Percentiles rank a stretch among this genome's conserved stretches.
These are phyloP conservation scores for Lipomyces kockii DNA, from an alignment of 805 yeast genomes.

Conservation along the genomic window DNA sequence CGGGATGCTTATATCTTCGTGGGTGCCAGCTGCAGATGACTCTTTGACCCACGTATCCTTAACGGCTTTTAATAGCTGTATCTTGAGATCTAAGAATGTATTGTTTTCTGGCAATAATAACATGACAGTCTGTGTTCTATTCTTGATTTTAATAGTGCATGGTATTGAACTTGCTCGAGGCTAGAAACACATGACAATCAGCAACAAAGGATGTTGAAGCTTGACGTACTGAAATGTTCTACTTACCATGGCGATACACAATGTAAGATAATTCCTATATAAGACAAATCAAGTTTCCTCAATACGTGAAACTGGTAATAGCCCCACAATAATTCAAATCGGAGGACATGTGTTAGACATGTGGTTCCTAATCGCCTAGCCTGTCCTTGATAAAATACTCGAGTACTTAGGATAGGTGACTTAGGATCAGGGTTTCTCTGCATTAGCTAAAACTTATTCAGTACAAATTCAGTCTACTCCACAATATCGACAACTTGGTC, in stretches of 20 bases:
- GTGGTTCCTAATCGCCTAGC: no score
- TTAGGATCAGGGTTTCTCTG: no score
- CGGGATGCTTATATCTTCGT: constrained; percentile 18
- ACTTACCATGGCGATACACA: neutral
- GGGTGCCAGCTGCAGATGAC: neutral
- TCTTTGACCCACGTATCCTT: constrained; percentile 14
- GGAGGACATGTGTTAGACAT: no score
- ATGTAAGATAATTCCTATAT: neutral
- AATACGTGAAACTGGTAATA: neutral
- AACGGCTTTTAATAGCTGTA: constrained; percentile 17
- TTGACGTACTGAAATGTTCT: neutral
- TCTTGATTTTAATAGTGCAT: constrained; percentile 28
- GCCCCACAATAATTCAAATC: neutral
- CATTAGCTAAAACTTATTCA: no score
- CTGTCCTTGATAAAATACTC: no score
- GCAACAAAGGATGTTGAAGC: neutral
- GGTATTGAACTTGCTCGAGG: constrained; percentile 6
- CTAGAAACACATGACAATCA: neutral
- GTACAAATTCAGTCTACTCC: no score
- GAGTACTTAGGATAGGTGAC: no score
- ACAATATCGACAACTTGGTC: no score
- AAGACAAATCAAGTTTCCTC: neutral
- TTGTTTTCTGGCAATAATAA: constrained; percentile 16
- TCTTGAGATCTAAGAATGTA: constrained; percentile 12
- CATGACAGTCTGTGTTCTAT: constrained; percentile 24